phyloP scores from a whole-genome alignment of 805 yeast genomes.

The Suhomyces prunicola region DNA sequence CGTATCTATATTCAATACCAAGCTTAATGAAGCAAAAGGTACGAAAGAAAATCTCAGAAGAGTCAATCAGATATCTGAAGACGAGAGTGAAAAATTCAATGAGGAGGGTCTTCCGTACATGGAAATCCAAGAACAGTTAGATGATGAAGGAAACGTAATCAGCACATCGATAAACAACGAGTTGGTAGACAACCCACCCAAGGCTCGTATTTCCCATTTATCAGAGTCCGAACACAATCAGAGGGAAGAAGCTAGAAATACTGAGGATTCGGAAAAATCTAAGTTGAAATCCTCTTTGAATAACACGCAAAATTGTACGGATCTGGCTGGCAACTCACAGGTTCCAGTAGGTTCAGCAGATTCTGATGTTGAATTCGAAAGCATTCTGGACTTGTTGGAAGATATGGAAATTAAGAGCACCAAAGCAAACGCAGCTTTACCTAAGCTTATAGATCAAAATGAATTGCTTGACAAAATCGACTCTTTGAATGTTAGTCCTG shows the following conservation, averaged over 20 bases:
- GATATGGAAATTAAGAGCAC: conserved; percentile 30
- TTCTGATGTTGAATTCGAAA: conserved; percentile 6
- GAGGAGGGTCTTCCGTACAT: conserved; percentile 61
- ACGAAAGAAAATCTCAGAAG: conserved; percentile 25
- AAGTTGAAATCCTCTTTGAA: not conserved
- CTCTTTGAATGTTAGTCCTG: conserved; percentile 19
- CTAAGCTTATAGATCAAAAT: conserved; percentile 12
- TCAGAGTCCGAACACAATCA: not conserved
- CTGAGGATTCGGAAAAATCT: not conserved
- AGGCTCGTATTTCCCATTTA: not conserved
- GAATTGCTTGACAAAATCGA: conserved; percentile 25
- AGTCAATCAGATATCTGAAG: conserved; percentile 10
- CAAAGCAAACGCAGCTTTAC: not conserved
- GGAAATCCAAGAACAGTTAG: conserved; percentile 78
- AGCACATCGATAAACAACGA: conserved; percentile 24
- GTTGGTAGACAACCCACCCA: not conserved
- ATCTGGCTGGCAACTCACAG: not conserved
- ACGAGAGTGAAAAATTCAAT: conserved; percentile 15
- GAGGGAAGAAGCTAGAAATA: not conserved
- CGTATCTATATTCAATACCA: conserved; percentile 35
- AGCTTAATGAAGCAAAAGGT: conserved; percentile 38
- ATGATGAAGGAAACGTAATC: conserved; percentile 75
- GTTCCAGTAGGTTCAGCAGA: not conserved
- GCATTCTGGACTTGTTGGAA: conserved; percentile 12
- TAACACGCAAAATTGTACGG: not conserved